Evolutionary conservation across 2,329 filamentous ascomycete species (phyloP).

Genomic region (Pseudogymnoascus sp.): DNA sequence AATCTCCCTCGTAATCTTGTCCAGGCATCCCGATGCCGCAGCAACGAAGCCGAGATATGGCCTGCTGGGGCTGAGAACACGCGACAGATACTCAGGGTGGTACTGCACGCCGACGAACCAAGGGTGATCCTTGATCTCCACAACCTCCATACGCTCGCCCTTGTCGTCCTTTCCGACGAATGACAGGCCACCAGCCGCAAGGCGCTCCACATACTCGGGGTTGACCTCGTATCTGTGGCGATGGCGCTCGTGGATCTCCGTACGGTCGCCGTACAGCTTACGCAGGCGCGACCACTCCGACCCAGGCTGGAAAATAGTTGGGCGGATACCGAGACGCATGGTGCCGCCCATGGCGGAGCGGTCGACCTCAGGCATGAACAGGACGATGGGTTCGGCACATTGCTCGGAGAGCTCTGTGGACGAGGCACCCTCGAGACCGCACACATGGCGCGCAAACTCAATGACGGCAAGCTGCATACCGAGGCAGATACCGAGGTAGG

Average conservation of each 20-base stretch:
- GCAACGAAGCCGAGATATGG: slow-evolving; percentile 83
- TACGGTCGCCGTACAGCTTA: slow-evolving; percentile 59
- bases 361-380: slow-evolving; percentile 89
- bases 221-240: slow-evolving; percentile 90
- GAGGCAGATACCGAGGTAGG: slow-evolving; percentile 84
- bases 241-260: slow-evolving; percentile 64
- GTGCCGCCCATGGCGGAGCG: slow-evolving; percentile 74
- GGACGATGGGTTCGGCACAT: slow-evolving; percentile 45
- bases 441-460: slow-evolving; percentile 74
- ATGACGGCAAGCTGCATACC: slow-evolving; percentile 92
- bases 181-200: slow-evolving; percentile 62
- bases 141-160: slow-evolving; percentile 73
- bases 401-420: slow-evolving; percentile 29
- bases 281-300: slow-evolving; percentile 76
- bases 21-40: slow-evolving; percentile 43
- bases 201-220: slow-evolving; percentile 62
- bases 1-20: slow-evolving; percentile 22
- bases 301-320: slow-evolving; percentile 67
- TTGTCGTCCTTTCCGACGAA: slow-evolving; percentile 77
- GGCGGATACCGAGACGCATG: slow-evolving; percentile 74
- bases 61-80: slow-evolving; percentile 66
- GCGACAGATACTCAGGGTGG: slow-evolving; percentile 78
- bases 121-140: slow-evolving; percentile 76
- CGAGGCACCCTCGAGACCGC: slow-evolving; percentile 46
- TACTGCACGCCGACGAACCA: slow-evolving; percentile 84